Conservation (phyloP, 2,329 filamentous ascomycete species). For the Botryotinia calthae region DNA sequence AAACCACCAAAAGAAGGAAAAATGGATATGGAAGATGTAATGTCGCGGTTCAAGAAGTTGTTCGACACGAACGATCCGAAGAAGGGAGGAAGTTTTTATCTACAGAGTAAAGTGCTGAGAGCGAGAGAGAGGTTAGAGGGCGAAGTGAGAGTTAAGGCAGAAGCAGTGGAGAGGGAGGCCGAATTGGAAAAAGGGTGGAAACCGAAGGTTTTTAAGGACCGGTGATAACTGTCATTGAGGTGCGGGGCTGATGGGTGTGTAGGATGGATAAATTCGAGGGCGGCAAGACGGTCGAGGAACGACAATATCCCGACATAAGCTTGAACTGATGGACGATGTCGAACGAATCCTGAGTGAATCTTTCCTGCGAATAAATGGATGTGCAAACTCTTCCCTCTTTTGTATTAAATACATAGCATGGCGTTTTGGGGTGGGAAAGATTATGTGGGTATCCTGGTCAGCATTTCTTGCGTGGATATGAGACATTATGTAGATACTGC, state of each 20-base stretch:
- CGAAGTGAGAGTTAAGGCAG: conserved; percentile 71
- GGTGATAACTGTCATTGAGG: conserved; percentile 44
- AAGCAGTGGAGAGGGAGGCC: conserved; percentile 70
- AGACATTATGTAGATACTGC: conserved; percentile 15
- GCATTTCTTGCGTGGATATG: conserved; percentile 16
- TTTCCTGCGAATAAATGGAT: neutral
- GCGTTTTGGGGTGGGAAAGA: conserved; percentile 21
- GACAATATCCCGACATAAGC: neutral
- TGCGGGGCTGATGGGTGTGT: conserved; percentile 5
- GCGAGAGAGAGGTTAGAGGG: conserved; percentile 90
- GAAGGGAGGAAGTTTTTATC: conserved; percentile 95
- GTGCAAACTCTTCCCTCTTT: conserved; percentile 22
- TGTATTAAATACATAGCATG: conserved; percentile 23
- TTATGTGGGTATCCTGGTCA: conserved; percentile 15
- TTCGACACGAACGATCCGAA: conserved; percentile 94
- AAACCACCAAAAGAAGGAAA: conserved; percentile 79
- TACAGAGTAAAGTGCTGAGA: conserved; percentile 93
- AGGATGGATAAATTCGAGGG: conserved; percentile 3
- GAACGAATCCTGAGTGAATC: neutral
- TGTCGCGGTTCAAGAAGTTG: conserved; percentile 86
- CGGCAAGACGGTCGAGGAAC: neutral
- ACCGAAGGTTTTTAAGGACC: conserved; percentile 91
- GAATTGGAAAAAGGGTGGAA: conserved; percentile 86
- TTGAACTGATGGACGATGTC: conserved; percentile 9
- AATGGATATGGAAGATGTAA: conserved; percentile 74